Percentiles rank a stretch among this genome's conserved stretches.
Conservation (phyloP, 2,329 filamentous ascomycete genomes). For the Aschersonia sp. region DNA sequence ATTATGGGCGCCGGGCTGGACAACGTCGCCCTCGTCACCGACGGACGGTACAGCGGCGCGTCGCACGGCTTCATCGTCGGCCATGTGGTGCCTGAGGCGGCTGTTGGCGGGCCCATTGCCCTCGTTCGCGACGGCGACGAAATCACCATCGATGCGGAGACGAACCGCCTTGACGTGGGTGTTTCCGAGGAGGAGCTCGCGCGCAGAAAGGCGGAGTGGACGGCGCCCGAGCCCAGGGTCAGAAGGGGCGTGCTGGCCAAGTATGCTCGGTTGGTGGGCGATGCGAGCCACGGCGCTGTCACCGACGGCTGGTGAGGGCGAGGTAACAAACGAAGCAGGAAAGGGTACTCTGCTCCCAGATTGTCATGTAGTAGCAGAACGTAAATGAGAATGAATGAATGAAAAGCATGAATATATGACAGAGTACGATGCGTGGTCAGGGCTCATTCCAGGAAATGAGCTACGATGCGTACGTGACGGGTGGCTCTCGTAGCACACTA, state of each 20-base stretch:
- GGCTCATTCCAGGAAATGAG: too few species aligned
- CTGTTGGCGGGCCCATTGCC: slow-evolving; percentile 76
- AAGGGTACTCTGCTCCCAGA: too few species aligned
- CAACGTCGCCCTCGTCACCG: slow-evolving; percentile 83
- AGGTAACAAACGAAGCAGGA: too few species aligned
- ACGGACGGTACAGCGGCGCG: slow-evolving; percentile 79
- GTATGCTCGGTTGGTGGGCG: slow-evolving; percentile 75
- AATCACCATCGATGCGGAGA: slow-evolving; percentile 75
- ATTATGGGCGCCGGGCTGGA: slow-evolving; percentile 85
- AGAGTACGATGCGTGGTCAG: too few species aligned
- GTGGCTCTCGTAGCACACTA: too few species aligned
- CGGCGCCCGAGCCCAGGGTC: slow-evolving; percentile 54
- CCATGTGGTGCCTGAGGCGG: slow-evolving; percentile 83
- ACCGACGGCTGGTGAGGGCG: slow-evolving; percentile 42
- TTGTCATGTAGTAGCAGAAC: too few species aligned
- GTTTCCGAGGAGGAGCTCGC: slow-evolving; percentile 58
- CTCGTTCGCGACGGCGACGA: slow-evolving; percentile 67
- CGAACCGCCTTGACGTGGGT: slow-evolving; percentile 56
- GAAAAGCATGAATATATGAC: too few species aligned
- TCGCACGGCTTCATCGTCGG: slow-evolving; percentile 89
- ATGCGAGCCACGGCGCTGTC: slow-evolving; percentile 83
- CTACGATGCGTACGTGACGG: too few species aligned
- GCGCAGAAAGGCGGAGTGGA: slow-evolving; percentile 51
- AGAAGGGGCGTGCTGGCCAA: slow-evolving; percentile 79
- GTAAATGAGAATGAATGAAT: background rate